phyloP scores from a whole-genome alignment of 1,139 yeast species.

The Debaryomyces subglobosus region DNA sequence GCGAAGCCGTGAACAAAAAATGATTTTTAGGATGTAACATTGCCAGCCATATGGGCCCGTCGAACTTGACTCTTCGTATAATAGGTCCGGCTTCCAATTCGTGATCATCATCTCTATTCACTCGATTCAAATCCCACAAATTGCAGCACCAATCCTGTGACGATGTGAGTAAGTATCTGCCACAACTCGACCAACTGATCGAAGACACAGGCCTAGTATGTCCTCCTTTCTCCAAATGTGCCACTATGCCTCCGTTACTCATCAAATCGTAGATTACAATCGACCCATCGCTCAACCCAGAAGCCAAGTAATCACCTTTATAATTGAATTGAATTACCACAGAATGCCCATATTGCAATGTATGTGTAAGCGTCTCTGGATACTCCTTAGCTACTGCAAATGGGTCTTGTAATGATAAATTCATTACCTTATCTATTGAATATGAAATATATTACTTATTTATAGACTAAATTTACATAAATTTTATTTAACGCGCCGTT shows the following conservation, averaged over 20 bases:
- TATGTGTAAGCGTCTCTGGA: slow-evolving; percentile 78
- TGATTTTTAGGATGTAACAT: slow-evolving; percentile 55
- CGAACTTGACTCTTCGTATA: slow-evolving; percentile 53
- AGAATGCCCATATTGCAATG: slow-evolving; percentile 70
- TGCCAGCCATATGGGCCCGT: slow-evolving; percentile 76
- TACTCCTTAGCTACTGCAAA: slow-evolving; percentile 90
- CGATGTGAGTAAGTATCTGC: slow-evolving; percentile 70
- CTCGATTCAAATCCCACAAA: slow-evolving; percentile 71
- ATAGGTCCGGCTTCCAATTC: slow-evolving; percentile 36
- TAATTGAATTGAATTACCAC: slow-evolving; percentile 72
- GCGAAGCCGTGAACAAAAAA: slow-evolving; percentile 48
- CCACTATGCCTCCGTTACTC: slow-evolving; percentile 53
- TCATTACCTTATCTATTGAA: slow-evolving; percentile 47
- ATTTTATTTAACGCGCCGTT: slow-evolving; percentile 4
- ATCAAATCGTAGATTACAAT: slow-evolving; percentile 79
- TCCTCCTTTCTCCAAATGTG: slow-evolving; percentile 53
- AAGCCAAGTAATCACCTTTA: slow-evolving; percentile 86
- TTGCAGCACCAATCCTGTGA: slow-evolving; percentile 85
- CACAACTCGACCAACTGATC: slow-evolving; percentile 75
- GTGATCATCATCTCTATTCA: slow-evolving; percentile 22
- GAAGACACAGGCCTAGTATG: slow-evolving; percentile 81
- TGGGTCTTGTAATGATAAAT: slow-evolving; percentile 86
- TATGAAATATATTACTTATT: neutral
- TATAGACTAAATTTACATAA: neutral
- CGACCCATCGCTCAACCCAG: slow-evolving; percentile 81